Evolutionary conservation across 169 alveolate genomes (phyloP), one percentile per base, ranked within the genome.

Genomic region (Perkinsus marinus): DNA sequence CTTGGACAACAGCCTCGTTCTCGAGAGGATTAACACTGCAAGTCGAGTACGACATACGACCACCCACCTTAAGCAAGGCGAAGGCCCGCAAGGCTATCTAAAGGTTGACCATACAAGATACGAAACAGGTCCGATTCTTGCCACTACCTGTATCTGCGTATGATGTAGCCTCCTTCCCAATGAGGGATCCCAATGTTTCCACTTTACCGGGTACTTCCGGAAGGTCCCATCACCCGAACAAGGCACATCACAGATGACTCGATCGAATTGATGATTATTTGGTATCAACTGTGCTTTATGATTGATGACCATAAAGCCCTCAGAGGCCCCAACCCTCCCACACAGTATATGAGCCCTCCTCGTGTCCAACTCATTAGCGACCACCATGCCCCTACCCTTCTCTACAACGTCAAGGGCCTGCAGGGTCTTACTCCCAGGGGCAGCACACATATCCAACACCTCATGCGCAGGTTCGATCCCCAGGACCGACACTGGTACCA

Each of bases 171-270:
- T 95, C n/a, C 93, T 92, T 13, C 98, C 98, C 94, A 96, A 97
- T 47, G 95, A 95, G 17, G 96, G 91, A 57, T 93, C 94, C 98
- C 99, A 98, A 91, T 95, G 95, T 36, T 95, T 95, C 98, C 98
- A 97, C 39, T 97, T 94, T 90, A 94, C 92, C 39, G 98, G 98
- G 57, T 96, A 95, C 93, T 98, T 98, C 92, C 99, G 94, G 91
- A 98, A 93, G 17, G 99, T 98, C 7, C 99, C 99, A 93, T 98
- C 99, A 30, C 99, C 98, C 68, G 98, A 94, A 92, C 99, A 98
- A 2, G 99, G 99, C 17, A 98, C 99, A 94, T 98, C 99, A 94
- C 98, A 96, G 36, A 97, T 93, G 0, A 98, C 96, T 90, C 97
- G 94, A 93, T 98, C 98, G 79, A 96, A 97, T 39, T 92, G 93